A percentile compares a stretch with the other conserved stretches of the same genome.
Evolutionary conservation across 2,329 filamentous ascomycete genomes (phyloP).

Genomic region (Pseudogymnoascus sp.): DNA sequence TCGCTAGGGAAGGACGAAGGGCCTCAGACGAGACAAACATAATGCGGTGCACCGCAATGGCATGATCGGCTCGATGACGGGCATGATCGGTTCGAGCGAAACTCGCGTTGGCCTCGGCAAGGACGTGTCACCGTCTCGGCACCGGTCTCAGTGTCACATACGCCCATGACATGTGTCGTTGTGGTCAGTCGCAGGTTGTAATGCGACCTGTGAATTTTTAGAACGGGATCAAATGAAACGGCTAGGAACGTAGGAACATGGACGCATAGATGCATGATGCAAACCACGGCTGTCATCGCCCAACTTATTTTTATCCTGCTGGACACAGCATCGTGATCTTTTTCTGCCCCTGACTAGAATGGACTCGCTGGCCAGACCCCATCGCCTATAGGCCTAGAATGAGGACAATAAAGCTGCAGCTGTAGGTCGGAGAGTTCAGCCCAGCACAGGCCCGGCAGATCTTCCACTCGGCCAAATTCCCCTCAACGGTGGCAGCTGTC

Average conservation of each 20-base stretch:
- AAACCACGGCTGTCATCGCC: neutral
- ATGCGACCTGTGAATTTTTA: neutral
- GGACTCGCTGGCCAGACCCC: neutral
- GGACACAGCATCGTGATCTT: neutral
- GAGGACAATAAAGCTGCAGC: neutral
- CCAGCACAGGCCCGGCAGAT: neutral
- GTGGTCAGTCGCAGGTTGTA: neutral
- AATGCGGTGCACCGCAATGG: neutral
- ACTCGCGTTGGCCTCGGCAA: neutral
- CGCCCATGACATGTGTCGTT: neutral
- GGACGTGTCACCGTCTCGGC: conserved; percentile 1
- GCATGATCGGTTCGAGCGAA: neutral
- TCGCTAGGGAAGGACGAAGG: neutral
- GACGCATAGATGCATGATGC: conserved; percentile 1
- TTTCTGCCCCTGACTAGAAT: conserved; percentile 1
- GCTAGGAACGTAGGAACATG: neutral
- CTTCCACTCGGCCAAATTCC: neutral
- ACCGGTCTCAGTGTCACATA: neutral
- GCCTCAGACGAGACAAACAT: neutral
- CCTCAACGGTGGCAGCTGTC: neutral
- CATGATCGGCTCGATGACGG: neutral
- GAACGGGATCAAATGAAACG: neutral
- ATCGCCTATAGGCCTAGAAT: neutral
- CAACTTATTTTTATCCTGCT: neutral
- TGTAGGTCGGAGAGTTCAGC: neutral